Conservation (phyloP, 352 stramenopile genomes). For the Phytopythium vexans region DNA sequence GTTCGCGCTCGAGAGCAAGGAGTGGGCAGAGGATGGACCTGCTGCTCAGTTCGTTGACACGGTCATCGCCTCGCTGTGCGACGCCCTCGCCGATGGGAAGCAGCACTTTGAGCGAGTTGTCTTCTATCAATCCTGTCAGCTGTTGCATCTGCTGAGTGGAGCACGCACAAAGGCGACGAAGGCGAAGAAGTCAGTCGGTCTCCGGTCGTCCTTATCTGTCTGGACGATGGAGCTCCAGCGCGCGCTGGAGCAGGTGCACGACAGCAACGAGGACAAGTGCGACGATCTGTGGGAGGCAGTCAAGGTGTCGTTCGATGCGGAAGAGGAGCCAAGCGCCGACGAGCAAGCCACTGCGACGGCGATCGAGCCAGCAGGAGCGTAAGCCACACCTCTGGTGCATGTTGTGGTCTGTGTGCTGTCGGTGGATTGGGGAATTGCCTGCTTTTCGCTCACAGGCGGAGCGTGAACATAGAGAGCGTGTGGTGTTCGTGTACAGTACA, state of each 20-base stretch:
- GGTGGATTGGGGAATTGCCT: no score
- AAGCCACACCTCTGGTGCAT: not conserved
- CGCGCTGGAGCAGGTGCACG: constrained; percentile 30
- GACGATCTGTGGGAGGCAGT: constrained; percentile 47
- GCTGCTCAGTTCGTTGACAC: constrained; percentile 40
- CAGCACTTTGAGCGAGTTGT: constrained; percentile 54
- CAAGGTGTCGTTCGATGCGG: constrained; percentile 18
- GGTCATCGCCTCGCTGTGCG: constrained; percentile 41
- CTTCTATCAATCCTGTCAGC: constrained; percentile 62
- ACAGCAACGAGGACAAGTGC: constrained; percentile 39
- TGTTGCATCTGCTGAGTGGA: constrained; percentile 42
- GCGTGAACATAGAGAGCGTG: no score
- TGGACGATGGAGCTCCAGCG: constrained; percentile 41
- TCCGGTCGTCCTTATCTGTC: constrained; percentile 23
- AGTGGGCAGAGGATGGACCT: constrained; percentile 31
- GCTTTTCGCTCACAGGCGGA: no score
- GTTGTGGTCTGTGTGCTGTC: no score
- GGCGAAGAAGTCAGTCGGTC: constrained; percentile 19
- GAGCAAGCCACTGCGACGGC: not conserved
- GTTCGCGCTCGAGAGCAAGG: constrained; percentile 51
- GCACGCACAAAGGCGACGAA: constrained; percentile 27
- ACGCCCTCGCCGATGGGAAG: constrained; percentile 40
- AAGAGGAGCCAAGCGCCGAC: not conserved
- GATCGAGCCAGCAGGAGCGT: constrained; percentile 9
- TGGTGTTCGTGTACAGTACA: no score